A percentile compares a stretch with the other conserved stretches of the same genome.
Conservation (phyloP, 2,329 filamentous ascomycete genomes). For the Balansia obtecta region DNA sequence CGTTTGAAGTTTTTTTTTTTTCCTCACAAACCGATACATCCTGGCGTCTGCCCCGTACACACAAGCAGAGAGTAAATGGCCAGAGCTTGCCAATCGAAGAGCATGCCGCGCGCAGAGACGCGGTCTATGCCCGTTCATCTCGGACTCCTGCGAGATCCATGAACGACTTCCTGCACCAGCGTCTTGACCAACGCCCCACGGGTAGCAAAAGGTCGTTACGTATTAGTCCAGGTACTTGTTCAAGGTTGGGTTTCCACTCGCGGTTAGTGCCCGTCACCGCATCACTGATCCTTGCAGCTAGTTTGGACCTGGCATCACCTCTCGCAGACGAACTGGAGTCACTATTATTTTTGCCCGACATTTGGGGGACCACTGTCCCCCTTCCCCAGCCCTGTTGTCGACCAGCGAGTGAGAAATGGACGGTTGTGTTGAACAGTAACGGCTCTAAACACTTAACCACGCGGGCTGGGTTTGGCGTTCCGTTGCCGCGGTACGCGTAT, state of each 20-base stretch:
- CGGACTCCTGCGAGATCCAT: background rate
- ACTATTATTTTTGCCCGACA: background rate
- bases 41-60: no score
- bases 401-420: background rate
- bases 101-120: background rate
- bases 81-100: background rate
- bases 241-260: background rate
- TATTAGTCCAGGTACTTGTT: background rate
- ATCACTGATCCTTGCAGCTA: conserved; percentile 2
- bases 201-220: no score
- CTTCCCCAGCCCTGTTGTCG: background rate
- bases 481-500: background rate
- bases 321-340: background rate
- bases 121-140: background rate
- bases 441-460: background rate
- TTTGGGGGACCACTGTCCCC: background rate
- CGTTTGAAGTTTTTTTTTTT: no score
- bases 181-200: no score
- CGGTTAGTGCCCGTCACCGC: conserved; percentile 5
- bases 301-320: background rate
- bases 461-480: background rate
- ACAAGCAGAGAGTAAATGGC: no score
- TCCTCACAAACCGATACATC: no score
- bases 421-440: background rate
- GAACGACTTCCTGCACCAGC: background rate